A percentile compares a stretch with the other conserved stretches of the same genome.
Evolutionary conservation across 192 early-diverging fungal genomes (phyloP).

Genomic region (Linderina pennispora): DNA sequence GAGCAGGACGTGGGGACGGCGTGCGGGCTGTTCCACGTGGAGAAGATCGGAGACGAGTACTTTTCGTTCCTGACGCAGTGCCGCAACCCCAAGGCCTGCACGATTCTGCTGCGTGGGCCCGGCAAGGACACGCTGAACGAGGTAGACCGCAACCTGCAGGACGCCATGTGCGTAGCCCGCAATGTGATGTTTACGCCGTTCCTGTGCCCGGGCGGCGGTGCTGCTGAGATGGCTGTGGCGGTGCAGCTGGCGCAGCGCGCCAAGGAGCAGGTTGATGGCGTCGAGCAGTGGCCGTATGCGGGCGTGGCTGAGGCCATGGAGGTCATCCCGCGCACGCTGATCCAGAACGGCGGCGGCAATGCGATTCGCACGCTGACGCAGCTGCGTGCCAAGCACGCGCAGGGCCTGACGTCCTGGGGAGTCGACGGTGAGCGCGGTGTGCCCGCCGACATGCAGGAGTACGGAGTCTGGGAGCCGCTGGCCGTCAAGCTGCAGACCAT

Average conservation of each 20-base stretch:
- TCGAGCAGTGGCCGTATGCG: constrained; percentile 96
- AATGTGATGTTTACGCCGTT: constrained; percentile 96
- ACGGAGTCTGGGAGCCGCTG: constrained; percentile 98
- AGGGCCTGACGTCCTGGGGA: constrained; percentile 83
- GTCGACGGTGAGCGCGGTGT: constrained; percentile 91
- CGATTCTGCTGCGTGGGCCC: constrained; percentile 94
- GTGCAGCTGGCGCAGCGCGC: constrained; percentile 87
- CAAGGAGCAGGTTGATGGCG: constrained; percentile 74
- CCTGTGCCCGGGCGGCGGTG: constrained; percentile 94
- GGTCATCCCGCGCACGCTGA: constrained; percentile 96
- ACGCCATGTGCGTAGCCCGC: constrained; percentile 97
- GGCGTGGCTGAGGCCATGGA: constrained; percentile 93
- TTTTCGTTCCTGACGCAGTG: constrained; percentile 94
- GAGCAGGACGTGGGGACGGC: constrained; percentile 90
- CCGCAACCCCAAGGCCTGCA: constrained; percentile 97
- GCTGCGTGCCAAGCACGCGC: constrained; percentile 91
- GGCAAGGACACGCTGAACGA: constrained; percentile 97
- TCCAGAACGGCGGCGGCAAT: constrained; percentile 99
- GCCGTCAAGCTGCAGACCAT: constrained; percentile 99
- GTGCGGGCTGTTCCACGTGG: constrained; percentile 90
- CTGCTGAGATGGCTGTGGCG: constrained; percentile 94
- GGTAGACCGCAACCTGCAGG: constrained; percentile 97
- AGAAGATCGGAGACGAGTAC: constrained; percentile 99
- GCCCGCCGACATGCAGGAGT: constrained; percentile 94
- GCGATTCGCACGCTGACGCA: constrained; percentile 95